Percentiles rank a stretch among this genome's conserved stretches.
Evolutionary conservation across 768 basidiomycete genomes (phyloP).

Genomic region (Dendrothele bispora): DNA sequence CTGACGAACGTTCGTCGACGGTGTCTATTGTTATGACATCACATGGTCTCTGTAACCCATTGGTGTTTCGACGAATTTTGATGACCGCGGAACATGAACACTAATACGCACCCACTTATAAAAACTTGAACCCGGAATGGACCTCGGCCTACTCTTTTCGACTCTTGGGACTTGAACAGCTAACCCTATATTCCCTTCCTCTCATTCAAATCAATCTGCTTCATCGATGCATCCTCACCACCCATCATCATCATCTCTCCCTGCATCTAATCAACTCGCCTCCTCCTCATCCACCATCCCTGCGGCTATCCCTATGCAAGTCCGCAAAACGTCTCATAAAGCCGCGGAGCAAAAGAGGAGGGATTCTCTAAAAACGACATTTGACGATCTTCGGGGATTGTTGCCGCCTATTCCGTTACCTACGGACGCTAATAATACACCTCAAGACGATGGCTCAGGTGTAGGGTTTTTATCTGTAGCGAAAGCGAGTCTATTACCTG

Average conservation of each 20-base stretch:
- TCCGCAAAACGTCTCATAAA: constrained; percentile 86
- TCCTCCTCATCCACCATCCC: constrained; percentile 4
- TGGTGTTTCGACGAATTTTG: no score
- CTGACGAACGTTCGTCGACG: no score
- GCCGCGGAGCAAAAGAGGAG: constrained; percentile 97
- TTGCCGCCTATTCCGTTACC: constrained; percentile 89
- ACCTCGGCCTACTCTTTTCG: no score
- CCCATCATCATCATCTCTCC: background rate
- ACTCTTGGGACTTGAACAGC: no score
- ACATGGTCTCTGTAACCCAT: no score
- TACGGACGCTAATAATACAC: constrained; percentile 54
- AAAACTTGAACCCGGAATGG: no score
- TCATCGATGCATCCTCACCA: constrained; percentile 7
- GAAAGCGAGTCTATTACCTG: constrained; percentile 65
- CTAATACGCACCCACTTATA: background rate
- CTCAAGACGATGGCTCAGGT: constrained; percentile 1
- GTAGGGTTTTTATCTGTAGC: constrained; percentile 5
- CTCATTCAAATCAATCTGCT: constrained; percentile 10
- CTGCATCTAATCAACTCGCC: background rate
- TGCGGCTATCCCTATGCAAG: constrained; percentile 34
- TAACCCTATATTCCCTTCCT: no score
- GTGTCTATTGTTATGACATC: no score
- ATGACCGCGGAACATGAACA: background rate
- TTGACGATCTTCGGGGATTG: constrained; percentile 77
- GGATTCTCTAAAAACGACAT: constrained; percentile 94